Evolutionary conservation across 2,329 filamentous ascomycete species (phyloP).

Genomic region (Metarhizium sp.): DNA sequence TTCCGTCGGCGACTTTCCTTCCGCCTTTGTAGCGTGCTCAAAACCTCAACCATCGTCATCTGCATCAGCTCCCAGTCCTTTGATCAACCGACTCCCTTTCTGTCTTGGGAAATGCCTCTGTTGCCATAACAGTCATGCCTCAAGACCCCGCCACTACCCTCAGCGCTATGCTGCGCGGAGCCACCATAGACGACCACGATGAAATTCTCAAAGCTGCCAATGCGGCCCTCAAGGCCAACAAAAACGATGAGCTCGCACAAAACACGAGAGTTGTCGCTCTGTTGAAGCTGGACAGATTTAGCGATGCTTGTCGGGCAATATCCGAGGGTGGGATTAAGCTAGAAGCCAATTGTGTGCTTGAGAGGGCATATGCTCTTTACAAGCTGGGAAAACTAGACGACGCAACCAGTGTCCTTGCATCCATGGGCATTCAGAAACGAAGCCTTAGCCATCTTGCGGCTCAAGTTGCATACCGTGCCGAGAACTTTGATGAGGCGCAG

Average conservation of each 20-base stretch:
- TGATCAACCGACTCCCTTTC: not conserved
- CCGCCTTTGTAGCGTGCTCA: not conserved
- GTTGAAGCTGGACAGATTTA: conserved; percentile 73
- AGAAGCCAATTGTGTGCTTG: conserved; percentile 52
- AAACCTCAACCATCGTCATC: not conserved
- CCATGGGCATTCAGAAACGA: conserved; percentile 21
- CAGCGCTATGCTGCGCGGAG: conserved; percentile 42
- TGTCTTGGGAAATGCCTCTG: not conserved
- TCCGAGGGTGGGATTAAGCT: conserved; percentile 53
- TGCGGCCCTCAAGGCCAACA: conserved; percentile 52
- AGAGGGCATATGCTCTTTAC: conserved; percentile 76
- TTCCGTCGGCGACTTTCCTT: no score
- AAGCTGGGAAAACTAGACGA: conserved; percentile 62
- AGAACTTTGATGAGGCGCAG: conserved; percentile 60
- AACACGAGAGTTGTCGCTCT: conserved; percentile 66
- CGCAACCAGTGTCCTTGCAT: conserved; percentile 40
- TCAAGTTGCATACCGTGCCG: conserved; percentile 64
- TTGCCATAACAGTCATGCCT: conserved; percentile 21
- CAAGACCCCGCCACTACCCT: conserved; percentile 40
- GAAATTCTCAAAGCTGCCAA: conserved; percentile 59
- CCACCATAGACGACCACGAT: conserved; percentile 60
- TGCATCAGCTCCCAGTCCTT: not conserved
- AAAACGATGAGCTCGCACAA: conserved; percentile 48
- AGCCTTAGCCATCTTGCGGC: conserved; percentile 46
- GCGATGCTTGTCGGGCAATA: conserved; percentile 63